Evolutionary conservation across 306 rosid species (phyloP).

Genomic region (Lotus japonicus): DNA sequence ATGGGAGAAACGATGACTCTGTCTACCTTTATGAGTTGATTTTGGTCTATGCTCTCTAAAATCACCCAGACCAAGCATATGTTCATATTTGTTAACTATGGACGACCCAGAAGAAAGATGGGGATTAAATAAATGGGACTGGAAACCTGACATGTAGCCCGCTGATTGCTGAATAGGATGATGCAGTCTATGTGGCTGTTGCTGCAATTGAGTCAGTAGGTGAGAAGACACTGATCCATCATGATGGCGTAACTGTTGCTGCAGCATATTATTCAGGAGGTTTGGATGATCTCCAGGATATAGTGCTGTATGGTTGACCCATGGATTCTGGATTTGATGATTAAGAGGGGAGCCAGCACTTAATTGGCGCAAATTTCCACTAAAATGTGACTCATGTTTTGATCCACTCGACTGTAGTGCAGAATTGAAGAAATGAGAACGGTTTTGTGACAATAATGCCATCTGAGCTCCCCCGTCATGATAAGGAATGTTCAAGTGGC

Average conservation of each 20-base stretch:
- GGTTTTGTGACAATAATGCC: slow-evolving; percentile 33
- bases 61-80: slow-evolving; percentile 30
- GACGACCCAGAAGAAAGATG: slow-evolving; percentile 29
- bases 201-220: slow-evolving; percentile 42
- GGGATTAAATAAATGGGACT: slow-evolving; percentile 38
- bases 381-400: slow-evolving; percentile 32
- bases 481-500: slow-evolving; percentile 30
- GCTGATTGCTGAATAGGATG: slow-evolving; percentile 32
- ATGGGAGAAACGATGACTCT: slow-evolving; percentile 32
- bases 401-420: slow-evolving; percentile 30
- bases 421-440: slow-evolving; percentile 36
- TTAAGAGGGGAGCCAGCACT: slow-evolving; percentile 33
- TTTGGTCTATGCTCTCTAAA: slow-evolving; percentile 41
- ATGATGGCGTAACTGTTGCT: slow-evolving; percentile 67
- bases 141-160: slow-evolving; percentile 38
- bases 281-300: slow-evolving; percentile 54
- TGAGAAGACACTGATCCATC: slow-evolving; percentile 39
- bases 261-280: slow-evolving; percentile 64
- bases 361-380: slow-evolving; percentile 35
- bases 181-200: slow-evolving; percentile 44
- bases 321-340: slow-evolving; percentile 36
- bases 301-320: slow-evolving; percentile 40
- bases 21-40: slow-evolving; percentile 40
- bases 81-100: slow-evolving; percentile 29
- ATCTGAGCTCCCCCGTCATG: slow-evolving; percentile 38